These are phyloP conservation scores for Rubus parviflorus DNA, from an alignment of 306 rosid genomes.

Conservation along the genomic window DNA sequence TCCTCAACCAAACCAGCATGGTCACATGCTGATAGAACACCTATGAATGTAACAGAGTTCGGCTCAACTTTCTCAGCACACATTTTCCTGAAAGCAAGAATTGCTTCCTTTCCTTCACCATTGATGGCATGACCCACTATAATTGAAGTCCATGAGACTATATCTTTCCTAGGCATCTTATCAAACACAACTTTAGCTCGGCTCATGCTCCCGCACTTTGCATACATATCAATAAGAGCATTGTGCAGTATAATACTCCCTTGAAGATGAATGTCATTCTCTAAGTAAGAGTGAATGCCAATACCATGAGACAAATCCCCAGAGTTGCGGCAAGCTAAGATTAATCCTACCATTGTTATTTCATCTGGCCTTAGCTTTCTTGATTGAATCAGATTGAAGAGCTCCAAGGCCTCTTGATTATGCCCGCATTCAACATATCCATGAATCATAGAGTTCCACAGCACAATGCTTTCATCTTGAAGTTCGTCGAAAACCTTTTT, in stretches of 20 bases:
- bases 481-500: conserved; percentile 9
- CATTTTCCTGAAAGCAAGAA: conserved; percentile 20
- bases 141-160: conserved; percentile 27
- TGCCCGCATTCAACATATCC: conserved; percentile 10
- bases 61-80: conserved; percentile 26
- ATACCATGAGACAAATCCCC: conserved; percentile 16
- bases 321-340: conserved; percentile 27
- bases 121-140: conserved; percentile 29
- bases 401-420: conserved; percentile 18
- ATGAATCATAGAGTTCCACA: conserved; percentile 31
- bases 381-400: conserved; percentile 17
- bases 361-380: conserved; percentile 26
- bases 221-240: conserved; percentile 27
- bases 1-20: conserved; percentile 28
- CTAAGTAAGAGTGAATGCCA: conserved; percentile 22
- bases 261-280: conserved; percentile 13
- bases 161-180: conserved; percentile 25
- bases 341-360: conserved; percentile 28
- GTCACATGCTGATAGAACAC: conserved; percentile 21
- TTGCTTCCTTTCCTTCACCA: conserved; percentile 21
- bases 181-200: conserved; percentile 20
- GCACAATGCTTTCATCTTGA: conserved; percentile 17
- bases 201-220: conserved; percentile 28
- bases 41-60: conserved; percentile 22
- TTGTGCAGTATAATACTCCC: conserved; percentile 14